phyloP scores from a whole-genome alignment of 352 stramenopile species.

The Phytophthora cryptogea region DNA sequence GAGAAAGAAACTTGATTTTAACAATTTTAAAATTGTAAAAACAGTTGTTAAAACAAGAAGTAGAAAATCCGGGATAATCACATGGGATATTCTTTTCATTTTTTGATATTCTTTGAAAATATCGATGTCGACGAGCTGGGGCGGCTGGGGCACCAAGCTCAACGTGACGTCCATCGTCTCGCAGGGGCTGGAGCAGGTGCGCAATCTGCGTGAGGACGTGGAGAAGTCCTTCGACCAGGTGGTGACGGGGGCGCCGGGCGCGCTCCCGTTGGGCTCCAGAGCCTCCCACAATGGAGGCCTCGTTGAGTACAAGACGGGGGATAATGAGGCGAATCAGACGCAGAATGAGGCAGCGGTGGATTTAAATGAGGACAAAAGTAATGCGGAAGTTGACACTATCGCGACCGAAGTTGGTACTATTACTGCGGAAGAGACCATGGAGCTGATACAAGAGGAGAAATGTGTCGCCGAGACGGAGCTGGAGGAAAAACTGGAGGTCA shows the following conservation, averaged over 20 bases:
- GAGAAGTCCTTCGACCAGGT: constrained; percentile 90
- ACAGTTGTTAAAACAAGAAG: too few species aligned
- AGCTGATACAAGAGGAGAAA: constrained; percentile 8
- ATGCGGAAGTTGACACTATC: not conserved
- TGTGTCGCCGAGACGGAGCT: constrained; percentile 4
- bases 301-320: constrained; percentile 7
- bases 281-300: not conserved
- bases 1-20: too few species aligned
- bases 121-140: constrained; percentile 39
- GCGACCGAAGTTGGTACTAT: not conserved
- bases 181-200: constrained; percentile 83
- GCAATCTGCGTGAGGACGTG: constrained; percentile 82
- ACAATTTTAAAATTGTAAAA: too few species aligned
- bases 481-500: not conserved
- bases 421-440: not conserved
- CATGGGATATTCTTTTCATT: too few species aligned
- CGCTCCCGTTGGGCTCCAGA: constrained; percentile 7
- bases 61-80: too few species aligned
- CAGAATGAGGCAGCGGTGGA: not conserved
- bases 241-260: constrained; percentile 42
- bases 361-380: constrained; percentile 9
- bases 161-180: constrained; percentile 87
- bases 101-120: not conserved
- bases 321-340: constrained; percentile 5
- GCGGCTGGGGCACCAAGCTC: constrained; percentile 66